A percentile compares a stretch with the other conserved stretches of the same genome.
phyloP scores from a whole-genome alignment of 2,329 filamentous ascomycete species.

The Pestalotiopsis sp. region DNA sequence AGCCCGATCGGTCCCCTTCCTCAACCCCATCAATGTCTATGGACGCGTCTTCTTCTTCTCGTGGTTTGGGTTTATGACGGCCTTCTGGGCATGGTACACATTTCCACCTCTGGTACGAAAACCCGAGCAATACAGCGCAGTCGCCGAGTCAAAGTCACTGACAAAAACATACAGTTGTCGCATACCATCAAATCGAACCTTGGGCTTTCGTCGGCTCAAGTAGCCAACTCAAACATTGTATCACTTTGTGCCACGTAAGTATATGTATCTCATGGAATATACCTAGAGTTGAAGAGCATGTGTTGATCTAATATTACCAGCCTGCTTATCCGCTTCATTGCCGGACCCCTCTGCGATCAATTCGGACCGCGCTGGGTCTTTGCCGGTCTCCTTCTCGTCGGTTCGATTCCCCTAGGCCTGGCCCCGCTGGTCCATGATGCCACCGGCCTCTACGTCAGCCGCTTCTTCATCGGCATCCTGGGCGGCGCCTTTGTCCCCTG shows the following conservation, averaged over 20 bases:
- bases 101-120: constrained; percentile 78
- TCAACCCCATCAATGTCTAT: constrained; percentile 80
- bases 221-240: constrained; percentile 90
- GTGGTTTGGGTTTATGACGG: constrained; percentile 59
- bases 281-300: background rate
- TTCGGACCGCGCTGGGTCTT: constrained; percentile 84
- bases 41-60: constrained; percentile 85
- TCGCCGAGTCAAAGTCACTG: background rate
- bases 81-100: constrained; percentile 91
- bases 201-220: constrained; percentile 67
- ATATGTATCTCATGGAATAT: background rate
- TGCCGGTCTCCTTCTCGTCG: constrained; percentile 73
- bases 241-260: constrained; percentile 70
- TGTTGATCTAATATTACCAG: constrained; percentile 35
- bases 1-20: constrained; percentile 74
- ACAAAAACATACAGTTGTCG: constrained; percentile 50
- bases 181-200: constrained; percentile 82
- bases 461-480: constrained; percentile 82
- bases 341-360: constrained; percentile 82
- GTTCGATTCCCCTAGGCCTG: constrained; percentile 79
- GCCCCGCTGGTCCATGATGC: constrained; percentile 75
- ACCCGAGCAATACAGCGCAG: background rate
- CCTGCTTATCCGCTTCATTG: constrained; percentile 74
- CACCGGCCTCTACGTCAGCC: constrained; percentile 68
- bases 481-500: constrained; percentile 82